These are phyloP conservation scores for Alternaria longipes DNA, from an alignment of 2,329 filamentous ascomycete genomes.

Conservation along the genomic window DNA sequence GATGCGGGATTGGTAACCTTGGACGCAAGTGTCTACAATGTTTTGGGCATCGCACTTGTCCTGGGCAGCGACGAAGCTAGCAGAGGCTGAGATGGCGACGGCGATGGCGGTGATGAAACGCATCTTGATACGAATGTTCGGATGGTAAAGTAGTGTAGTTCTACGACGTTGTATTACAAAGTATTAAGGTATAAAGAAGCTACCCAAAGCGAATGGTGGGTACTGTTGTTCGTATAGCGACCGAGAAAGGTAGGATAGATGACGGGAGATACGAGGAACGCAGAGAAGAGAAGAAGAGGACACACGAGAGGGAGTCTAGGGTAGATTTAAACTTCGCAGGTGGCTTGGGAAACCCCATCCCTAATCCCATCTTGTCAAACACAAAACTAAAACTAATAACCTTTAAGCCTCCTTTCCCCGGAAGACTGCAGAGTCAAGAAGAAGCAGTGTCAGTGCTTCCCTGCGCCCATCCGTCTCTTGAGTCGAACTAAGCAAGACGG, in stretches of 20 bases:
- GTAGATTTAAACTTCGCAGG: conserved; percentile 1
- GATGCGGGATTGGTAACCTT: conserved; percentile 54
- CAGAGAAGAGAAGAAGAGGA: neutral
- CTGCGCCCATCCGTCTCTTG: neutral
- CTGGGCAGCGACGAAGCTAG: conserved; percentile 54
- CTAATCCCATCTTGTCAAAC: conserved; percentile 7
- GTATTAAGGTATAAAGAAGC: neutral
- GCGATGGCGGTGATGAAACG: conserved; percentile 43
- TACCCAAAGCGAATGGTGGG: conserved; percentile 7
- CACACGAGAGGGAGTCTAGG: neutral
- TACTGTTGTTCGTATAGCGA: neutral
- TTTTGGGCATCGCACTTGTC: conserved; percentile 50
- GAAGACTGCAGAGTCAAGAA: conserved; percentile 6
- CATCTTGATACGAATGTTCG: conserved; percentile 32
- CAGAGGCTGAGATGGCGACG: conserved; percentile 41
- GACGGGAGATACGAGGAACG: neutral
- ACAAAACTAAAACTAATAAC: conserved; percentile 5
- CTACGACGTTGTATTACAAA: neutral
- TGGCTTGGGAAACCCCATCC: neutral
- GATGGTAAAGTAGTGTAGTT: neutral
- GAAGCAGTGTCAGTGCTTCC: neutral
- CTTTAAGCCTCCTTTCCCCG: conserved; percentile 9
- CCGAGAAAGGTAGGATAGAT: conserved; percentile 6
- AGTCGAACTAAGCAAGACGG: neutral
- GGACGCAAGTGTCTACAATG: conserved; percentile 62